These are phyloP conservation scores for Cucurbita maxima DNA, from an alignment of 306 rosid genomes.

Conservation along the genomic window DNA sequence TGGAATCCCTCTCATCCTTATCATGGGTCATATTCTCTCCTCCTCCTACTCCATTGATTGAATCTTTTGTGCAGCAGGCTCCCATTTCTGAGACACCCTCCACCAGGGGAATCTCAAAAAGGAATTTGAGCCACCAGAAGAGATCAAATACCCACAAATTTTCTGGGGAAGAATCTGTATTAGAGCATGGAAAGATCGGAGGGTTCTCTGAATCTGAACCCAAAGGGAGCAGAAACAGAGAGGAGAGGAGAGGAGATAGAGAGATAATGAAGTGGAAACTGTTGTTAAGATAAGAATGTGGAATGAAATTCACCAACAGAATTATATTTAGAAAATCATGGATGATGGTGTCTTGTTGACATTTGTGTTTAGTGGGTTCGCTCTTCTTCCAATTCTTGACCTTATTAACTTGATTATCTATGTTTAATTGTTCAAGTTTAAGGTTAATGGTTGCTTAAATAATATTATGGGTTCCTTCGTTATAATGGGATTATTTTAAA, in stretches of 20 bases:
- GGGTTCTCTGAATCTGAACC: neutral
- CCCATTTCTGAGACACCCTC: slow-evolving; percentile 31
- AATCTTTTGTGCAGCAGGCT: slow-evolving; percentile 36
- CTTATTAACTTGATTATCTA: neutral
- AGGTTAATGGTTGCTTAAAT: neutral
- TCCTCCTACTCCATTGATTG: slow-evolving; percentile 2
- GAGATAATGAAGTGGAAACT: neutral
- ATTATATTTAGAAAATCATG: neutral
- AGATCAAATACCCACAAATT: slow-evolving; percentile 10
- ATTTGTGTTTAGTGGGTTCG: slow-evolving; percentile 4
- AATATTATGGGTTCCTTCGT: neutral
- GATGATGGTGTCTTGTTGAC: neutral
- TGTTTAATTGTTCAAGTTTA: neutral
- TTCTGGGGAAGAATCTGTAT: neutral
- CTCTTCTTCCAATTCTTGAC: neutral
- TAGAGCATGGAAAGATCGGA: neutral
- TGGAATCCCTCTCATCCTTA: slow-evolving; percentile 21
- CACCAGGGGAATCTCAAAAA: neutral
- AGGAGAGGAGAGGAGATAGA: neutral
- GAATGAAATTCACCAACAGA: neutral
- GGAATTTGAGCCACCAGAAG: slow-evolving; percentile 12
- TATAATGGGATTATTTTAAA: neutral
- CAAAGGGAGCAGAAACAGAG: neutral
- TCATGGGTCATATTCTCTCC: neutral
- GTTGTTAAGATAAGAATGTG: slow-evolving; percentile 2